Percentiles rank a stretch among this genome's conserved stretches.
phyloP scores from a whole-genome alignment of 352 stramenopile species.

The Aphanomyces invadans region DNA sequence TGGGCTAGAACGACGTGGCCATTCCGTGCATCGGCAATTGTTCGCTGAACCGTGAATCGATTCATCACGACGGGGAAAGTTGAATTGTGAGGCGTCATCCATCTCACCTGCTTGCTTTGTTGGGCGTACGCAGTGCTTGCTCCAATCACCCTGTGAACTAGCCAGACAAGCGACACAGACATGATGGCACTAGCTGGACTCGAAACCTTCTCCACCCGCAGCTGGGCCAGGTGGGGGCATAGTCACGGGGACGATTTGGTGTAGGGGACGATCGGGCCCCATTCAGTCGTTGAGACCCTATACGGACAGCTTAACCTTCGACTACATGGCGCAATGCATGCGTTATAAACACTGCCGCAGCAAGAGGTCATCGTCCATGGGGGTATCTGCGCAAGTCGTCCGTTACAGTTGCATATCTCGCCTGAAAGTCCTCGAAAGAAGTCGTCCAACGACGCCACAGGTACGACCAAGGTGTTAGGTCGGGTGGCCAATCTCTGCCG shows the following conservation, averaged over 20 bases:
- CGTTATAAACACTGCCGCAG: neutral
- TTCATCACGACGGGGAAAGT: slow-evolving; percentile 32
- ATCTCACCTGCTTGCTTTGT: too few species aligned
- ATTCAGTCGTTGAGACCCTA: neutral
- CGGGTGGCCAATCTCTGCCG: neutral
- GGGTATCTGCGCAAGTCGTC: neutral
- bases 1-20: slow-evolving; percentile 55
- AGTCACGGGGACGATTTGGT: neutral
- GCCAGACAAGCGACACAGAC: neutral
- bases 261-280: too few species aligned
- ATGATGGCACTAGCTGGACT: neutral
- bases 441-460: neutral
- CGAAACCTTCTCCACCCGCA: neutral
- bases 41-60: slow-evolving; percentile 52
- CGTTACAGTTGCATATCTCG: neutral
- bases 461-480: neutral
- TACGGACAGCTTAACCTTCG: neutral
- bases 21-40: slow-evolving; percentile 54
- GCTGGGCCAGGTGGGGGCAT: neutral
- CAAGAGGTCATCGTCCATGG: neutral
- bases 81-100: too few species aligned
- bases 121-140: too few species aligned
- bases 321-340: neutral
- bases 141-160: too few species aligned
- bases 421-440: neutral